These are phyloP conservation scores for Corymbia citriodora DNA, from an alignment of 441 rosid species.

Conservation along the genomic window DNA sequence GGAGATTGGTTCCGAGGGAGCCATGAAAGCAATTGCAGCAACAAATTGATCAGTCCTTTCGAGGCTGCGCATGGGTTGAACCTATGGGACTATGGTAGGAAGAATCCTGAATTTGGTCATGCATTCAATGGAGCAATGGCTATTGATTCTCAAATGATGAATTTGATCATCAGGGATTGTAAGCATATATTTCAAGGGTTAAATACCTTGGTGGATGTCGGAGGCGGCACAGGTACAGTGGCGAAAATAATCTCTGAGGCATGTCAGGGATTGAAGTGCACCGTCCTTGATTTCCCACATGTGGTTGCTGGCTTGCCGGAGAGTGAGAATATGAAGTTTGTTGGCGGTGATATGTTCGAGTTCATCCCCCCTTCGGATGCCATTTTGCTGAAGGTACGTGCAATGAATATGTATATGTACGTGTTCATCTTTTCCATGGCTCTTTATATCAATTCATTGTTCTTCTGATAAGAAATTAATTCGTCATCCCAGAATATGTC, in stretches of 20 bases:
- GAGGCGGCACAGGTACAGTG: slow-evolving; percentile 29
- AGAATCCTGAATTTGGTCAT: slow-evolving; percentile 10
- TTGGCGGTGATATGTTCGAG: slow-evolving; percentile 40
- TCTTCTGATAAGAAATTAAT: not conserved
- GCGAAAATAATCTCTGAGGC: slow-evolving; percentile 24
- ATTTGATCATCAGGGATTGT: slow-evolving; percentile 19
- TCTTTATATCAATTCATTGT: not conserved
- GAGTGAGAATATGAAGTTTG: slow-evolving; percentile 19
- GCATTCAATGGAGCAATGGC: slow-evolving; percentile 28
- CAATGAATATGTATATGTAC: not conserved
- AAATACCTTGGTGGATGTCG: slow-evolving; percentile 28
- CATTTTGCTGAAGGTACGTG: not conserved
- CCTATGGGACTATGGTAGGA: slow-evolving; percentile 18
- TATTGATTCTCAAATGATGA: slow-evolving; percentile 26
- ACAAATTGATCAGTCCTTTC: slow-evolving; percentile 9
- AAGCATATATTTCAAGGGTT: slow-evolving; percentile 22
- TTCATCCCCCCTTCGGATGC: slow-evolving; percentile 22
- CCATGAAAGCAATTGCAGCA: not conserved
- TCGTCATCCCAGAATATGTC: not conserved
- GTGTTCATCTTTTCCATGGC: not conserved
- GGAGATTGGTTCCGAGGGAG: slow-evolving; percentile 26
- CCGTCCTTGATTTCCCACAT: slow-evolving; percentile 35
- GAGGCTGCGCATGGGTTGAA: slow-evolving; percentile 23
- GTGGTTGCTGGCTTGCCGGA: slow-evolving; percentile 16
- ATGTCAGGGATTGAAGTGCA: slow-evolving; percentile 23